A percentile compares a stretch with the other conserved stretches of the same genome.
phyloP scores from a whole-genome alignment of 139 green algal species.

The Chlamydomonas asymmetrica region DNA sequence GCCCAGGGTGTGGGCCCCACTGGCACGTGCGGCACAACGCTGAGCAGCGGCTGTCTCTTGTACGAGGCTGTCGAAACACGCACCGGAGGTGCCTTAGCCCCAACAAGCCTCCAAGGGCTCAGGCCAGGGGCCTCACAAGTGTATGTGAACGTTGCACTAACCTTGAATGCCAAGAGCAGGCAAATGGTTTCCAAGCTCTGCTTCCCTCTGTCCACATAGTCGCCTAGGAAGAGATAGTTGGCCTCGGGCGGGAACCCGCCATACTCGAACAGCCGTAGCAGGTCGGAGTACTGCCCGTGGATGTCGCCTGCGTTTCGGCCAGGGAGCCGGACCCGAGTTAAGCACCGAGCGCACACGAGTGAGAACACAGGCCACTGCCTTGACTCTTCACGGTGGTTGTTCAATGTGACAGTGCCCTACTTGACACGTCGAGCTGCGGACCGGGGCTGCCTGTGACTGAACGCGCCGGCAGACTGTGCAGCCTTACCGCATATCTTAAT shows the following conservation, averaged over 20 bases:
- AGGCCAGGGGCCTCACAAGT: too few relatives aligned
- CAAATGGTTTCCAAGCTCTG: conserved; percentile 99
- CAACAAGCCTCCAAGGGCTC: neutral
- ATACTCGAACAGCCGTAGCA: conserved; percentile 98
- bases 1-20: too few relatives aligned
- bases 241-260: conserved; percentile 97
- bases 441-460: too few relatives aligned
- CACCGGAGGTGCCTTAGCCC: neutral
- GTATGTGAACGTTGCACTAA: conserved; percentile 37
- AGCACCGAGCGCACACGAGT: too few relatives aligned
- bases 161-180: conserved; percentile 98
- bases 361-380: too few relatives aligned
- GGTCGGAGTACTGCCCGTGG: conserved; percentile 97
- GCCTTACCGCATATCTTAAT: conserved; percentile 99
- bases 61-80: neutral
- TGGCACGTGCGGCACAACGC: neutral
- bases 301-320: conserved; percentile 83
- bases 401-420: too few relatives aligned
- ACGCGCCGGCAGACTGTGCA: too few relatives aligned
- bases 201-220: conserved; percentile 99
- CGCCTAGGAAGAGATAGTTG: conserved; percentile 99
- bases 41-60: neutral
- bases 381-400: too few relatives aligned
- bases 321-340: too few relatives aligned
- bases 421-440: too few relatives aligned